A percentile compares a stretch with the other conserved stretches of the same genome.
These are phyloP conservation scores for Acidomyces sp. DNA, from an alignment of 495 filamentous ascomycete species.

Conservation along the genomic window DNA sequence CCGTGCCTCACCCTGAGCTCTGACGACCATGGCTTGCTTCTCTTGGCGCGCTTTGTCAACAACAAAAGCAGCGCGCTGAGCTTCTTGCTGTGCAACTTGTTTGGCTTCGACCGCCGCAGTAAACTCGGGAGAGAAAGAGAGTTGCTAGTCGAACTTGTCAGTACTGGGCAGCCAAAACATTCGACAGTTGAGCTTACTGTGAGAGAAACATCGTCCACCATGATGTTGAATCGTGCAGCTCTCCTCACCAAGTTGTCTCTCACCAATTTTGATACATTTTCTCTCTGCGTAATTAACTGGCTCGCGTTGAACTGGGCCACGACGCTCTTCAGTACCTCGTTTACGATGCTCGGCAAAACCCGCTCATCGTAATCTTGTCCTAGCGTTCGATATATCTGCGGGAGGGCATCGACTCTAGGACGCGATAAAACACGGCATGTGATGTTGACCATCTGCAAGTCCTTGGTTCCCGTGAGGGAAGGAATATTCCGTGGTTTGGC, in stretches of 20 bases:
- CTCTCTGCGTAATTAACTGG: constrained; percentile 95
- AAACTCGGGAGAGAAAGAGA: constrained; percentile 98
- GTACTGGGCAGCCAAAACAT: too few relatives aligned
- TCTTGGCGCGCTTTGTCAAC: constrained; percentile 98
- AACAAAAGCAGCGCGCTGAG: constrained; percentile 90
- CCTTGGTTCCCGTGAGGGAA: constrained; percentile 95
- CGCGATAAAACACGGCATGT: constrained; percentile 97
- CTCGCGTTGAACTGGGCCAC: constrained; percentile 98
- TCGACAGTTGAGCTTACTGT: too few relatives aligned
- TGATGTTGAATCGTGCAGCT: constrained; percentile 91
- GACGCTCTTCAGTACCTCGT: constrained; percentile 96
- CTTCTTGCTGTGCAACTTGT: constrained; percentile 97
- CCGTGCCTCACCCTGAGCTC: constrained; percentile 96
- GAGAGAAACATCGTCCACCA: constrained; percentile 91
- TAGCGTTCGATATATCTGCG: constrained; percentile 91
- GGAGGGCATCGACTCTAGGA: constrained; percentile 74
- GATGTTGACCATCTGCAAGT: constrained; percentile 99
- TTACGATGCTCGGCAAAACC: constrained; percentile 93
- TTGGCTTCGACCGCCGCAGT: constrained; percentile 98
- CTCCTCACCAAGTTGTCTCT: constrained; percentile 82
- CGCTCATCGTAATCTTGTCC: constrained; percentile 95
- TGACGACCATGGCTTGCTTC: constrained; percentile 97
- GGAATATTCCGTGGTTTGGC: constrained; percentile 93
- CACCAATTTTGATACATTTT: constrained; percentile 84
- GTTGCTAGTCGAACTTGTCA: too few relatives aligned